These are phyloP conservation scores for Chaetomium olivaceum DNA, from an alignment of 2,329 filamentous ascomycete species.

Conservation along the genomic window DNA sequence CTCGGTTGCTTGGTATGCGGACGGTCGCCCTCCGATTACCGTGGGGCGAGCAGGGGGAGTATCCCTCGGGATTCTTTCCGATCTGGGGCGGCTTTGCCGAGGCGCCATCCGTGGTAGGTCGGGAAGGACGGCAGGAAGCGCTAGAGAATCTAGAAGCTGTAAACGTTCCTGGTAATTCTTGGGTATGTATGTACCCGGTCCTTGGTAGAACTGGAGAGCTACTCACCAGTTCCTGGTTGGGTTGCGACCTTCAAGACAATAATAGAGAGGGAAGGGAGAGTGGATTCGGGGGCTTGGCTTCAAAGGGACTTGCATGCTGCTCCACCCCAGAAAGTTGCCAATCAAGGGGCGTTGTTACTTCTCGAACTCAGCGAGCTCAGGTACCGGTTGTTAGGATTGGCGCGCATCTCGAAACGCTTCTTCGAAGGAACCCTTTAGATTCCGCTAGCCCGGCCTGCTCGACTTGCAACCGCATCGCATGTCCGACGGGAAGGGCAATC, in stretches of 20 bases:
- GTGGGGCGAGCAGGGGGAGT: neutral
- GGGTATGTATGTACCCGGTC: neutral
- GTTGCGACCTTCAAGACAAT: neutral
- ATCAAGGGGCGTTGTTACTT: neutral
- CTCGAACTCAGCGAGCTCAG: neutral
- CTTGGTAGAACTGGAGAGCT: too few relatives aligned
- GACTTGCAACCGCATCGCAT: neutral
- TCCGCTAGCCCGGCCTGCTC: neutral
- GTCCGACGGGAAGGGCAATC: neutral
- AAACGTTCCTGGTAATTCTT: neutral
- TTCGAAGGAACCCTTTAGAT: neutral
- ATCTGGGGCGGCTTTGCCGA: neutral
- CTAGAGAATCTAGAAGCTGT: neutral
- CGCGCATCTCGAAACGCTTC: neutral
- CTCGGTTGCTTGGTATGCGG: neutral
- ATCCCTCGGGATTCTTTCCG: neutral
- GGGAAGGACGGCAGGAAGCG: neutral
- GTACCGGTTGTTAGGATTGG: neutral
- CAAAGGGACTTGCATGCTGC: neutral
- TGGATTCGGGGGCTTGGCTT: neutral
- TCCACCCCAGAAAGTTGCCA: neutral
- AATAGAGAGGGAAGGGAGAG: neutral
- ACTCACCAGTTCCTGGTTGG: neutral
- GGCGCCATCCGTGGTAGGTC: neutral
- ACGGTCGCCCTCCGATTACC: constrained; percentile 1